Percentiles rank a stretch among this genome's conserved stretches.
Conservation (phyloP, 345 rosid genomes). For the Brassica juncea region DNA sequence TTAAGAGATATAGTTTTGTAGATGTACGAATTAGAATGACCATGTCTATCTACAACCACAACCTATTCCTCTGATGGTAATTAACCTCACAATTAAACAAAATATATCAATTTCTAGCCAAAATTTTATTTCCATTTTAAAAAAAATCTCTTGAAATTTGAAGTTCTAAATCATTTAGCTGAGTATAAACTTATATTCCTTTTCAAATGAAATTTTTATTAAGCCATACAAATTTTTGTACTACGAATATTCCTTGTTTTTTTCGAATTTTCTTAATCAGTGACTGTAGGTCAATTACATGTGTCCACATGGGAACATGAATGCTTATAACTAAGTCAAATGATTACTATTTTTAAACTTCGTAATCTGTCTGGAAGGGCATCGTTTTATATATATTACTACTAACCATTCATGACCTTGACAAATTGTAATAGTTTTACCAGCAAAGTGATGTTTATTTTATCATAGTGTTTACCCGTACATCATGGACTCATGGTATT, state of each 20-base stretch:
- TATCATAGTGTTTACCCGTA: conserved; percentile 5
- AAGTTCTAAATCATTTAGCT: not conserved
- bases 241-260: not conserved
- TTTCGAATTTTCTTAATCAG: not conserved
- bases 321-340: not conserved
- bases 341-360: not conserved
- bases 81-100: not conserved
- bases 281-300: not conserved
- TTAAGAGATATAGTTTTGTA: not conserved
- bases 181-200: not conserved
- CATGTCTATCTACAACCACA: not conserved
- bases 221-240: not conserved
- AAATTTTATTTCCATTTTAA: not conserved
- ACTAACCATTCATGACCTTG: not conserved
- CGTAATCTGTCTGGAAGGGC: not conserved
- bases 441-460: conserved; percentile 9
- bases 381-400: not conserved
- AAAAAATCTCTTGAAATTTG: not conserved
- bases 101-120: not conserved
- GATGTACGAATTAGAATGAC: not conserved
- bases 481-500: not conserved
- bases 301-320: not conserved
- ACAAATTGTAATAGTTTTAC: not conserved
- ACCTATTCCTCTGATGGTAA: not conserved
- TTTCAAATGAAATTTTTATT: not conserved